phyloP scores from a whole-genome alignment of 2,329 filamentous ascomycete genomes.

The Aureobasidium vineae region DNA sequence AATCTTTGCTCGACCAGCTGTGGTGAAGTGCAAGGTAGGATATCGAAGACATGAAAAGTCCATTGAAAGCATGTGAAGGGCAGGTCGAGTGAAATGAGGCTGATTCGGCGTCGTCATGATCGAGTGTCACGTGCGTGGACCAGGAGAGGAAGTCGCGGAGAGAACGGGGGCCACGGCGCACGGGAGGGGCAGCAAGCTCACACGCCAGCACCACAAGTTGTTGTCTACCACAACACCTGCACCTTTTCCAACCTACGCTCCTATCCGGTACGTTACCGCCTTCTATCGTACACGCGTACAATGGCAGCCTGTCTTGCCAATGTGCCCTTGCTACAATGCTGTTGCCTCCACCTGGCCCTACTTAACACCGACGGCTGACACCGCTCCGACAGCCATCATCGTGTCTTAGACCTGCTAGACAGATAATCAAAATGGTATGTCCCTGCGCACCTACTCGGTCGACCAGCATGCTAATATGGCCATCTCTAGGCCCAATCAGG shows the following conservation, averaged over 20 bases:
- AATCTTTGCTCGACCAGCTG: background rate
- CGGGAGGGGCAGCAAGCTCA: slow-evolving; percentile 14
- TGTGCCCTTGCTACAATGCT: slow-evolving; percentile 3
- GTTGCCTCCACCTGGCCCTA: slow-evolving; percentile 19
- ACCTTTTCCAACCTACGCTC: background rate
- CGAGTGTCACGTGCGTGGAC: background rate
- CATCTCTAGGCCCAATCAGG: slow-evolving; percentile 44
- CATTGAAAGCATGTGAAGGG: slow-evolving; percentile 10
- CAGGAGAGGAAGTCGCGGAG: slow-evolving; percentile 10
- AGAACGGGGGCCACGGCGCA: background rate
- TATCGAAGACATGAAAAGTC: too few relatives aligned
- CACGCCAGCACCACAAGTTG: slow-evolving; percentile 1
- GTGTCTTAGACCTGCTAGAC: slow-evolving; percentile 20
- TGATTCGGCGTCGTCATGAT: slow-evolving; percentile 7
- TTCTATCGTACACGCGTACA: slow-evolving; percentile 1
- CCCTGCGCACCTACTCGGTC: background rate
- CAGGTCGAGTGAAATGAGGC: background rate
- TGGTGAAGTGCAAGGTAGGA: background rate
- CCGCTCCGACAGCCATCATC: slow-evolving; percentile 18
- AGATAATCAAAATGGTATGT: slow-evolving; percentile 24
- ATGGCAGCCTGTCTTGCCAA: slow-evolving; percentile 4
- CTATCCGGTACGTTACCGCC: background rate
- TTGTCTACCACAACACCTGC: slow-evolving; percentile 18
- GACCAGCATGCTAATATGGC: background rate
- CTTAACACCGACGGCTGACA: slow-evolving; percentile 19